Evolutionary conservation across 495 filamentous ascomycete genomes (phyloP).

Genomic region (Penicillium coffeae): DNA sequence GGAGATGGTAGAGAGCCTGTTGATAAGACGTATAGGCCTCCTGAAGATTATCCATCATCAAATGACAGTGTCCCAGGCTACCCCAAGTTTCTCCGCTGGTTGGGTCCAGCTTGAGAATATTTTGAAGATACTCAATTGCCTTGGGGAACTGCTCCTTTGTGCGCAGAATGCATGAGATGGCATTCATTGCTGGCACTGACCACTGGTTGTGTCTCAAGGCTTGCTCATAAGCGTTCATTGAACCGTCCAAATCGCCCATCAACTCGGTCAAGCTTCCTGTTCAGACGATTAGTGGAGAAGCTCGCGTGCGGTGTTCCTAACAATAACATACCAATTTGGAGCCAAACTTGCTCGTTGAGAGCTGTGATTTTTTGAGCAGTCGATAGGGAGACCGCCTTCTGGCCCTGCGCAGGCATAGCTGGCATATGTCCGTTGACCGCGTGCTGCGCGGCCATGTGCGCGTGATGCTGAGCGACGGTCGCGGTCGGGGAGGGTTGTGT

Average conservation of each 20-base stretch:
- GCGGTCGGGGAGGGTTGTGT: constrained; percentile 52
- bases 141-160: constrained; percentile 91
- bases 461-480: constrained; percentile 47
- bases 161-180: constrained; percentile 84
- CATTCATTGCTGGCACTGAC: constrained; percentile 91
- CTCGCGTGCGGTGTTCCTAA: neutral
- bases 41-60: constrained; percentile 99
- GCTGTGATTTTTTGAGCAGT: constrained; percentile 57
- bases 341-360: constrained; percentile 87
- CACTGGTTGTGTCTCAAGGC: constrained; percentile 82
- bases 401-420: constrained; percentile 48
- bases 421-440: constrained; percentile 52
- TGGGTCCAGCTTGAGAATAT: constrained; percentile 83
- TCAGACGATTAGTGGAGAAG: constrained; percentile 5
- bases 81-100: constrained; percentile 96
- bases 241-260: constrained; percentile 83
- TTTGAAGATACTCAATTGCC: constrained; percentile 88
- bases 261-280: constrained; percentile 81
- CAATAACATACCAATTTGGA: constrained; percentile 70
- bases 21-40: constrained; percentile 98
- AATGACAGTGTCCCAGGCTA: constrained; percentile 88
- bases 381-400: constrained; percentile 46
- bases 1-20: constrained; percentile 86
- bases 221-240: constrained; percentile 82
- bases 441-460: constrained; percentile 45